Base-by-base conservation (phyloP, 192 early-diverging fungal genomes). In the Haplosporangium gracile region DNA sequence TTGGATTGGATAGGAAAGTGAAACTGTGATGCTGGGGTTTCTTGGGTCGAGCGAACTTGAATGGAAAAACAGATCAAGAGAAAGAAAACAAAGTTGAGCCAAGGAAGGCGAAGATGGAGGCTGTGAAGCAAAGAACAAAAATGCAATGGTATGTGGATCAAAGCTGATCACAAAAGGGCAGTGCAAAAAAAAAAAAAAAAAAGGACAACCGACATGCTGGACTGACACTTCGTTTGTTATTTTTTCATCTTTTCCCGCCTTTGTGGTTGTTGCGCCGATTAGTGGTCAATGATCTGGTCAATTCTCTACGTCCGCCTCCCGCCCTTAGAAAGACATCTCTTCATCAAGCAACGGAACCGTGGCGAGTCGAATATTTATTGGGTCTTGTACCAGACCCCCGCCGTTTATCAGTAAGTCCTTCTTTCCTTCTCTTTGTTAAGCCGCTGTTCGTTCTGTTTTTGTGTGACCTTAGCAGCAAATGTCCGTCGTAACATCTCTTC, bases 221-320 rank as follows among this genome's bases (percentile, higher is more conserved):
- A 9, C 55, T 57, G 51, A 38, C n/a, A 3, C 29, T 53, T n/a
- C 73, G 20, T 4, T 18, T 16, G 2, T 5, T 20, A 2, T 8
- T 75, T 75, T 55, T 38, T 39, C 5, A 0, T 10, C 40, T 9
- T 29, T 40, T 49, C 10, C n/a, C 20, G 2, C 5, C 13, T 47
- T 39, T 0, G 7, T 57, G 34, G 34, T 55, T 53, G 3, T 42
- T 34, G 15, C 7, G 26, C 1, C 40, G 11, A 22, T 55, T 75
- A 81, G 79, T 82, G 68, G 74, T 69, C 80, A 16, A 45, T 76
- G 36, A 72, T 82, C 40, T 71, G 73, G 40, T 82, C 80, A 40
- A 72, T 82, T 51, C 80, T 71, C 26, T 82, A 76, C 45, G 60
- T 22, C 32, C 47, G 74, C 18, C 42, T 82, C 1, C 32, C 80